Conservation (phyloP, 2,329 filamentous ascomycete genomes). For the Malbranchea zuffiana region DNA sequence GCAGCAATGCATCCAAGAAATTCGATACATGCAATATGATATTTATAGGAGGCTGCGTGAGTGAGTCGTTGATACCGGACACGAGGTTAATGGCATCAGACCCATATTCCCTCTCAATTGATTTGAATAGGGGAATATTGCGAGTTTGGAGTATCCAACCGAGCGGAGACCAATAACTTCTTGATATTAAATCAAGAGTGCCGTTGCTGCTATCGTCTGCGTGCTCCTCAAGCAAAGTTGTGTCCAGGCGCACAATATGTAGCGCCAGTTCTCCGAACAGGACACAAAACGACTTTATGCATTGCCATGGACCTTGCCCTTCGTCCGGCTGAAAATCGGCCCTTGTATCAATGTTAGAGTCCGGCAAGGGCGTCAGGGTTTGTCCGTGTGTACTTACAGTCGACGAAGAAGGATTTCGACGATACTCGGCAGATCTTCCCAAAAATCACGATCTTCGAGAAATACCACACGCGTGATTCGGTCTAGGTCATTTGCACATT, state of each 20-base stretch:
- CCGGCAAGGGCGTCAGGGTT: neutral
- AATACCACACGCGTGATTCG: constrained; percentile 27
- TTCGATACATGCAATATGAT: constrained; percentile 21
- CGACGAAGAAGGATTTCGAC: constrained; percentile 33
- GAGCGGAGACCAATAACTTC: constrained; percentile 26
- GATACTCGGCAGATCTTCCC: constrained; percentile 34
- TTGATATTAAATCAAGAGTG: constrained; percentile 24
- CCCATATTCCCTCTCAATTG: constrained; percentile 24
- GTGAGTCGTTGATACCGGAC: constrained; percentile 22
- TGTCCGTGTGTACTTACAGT: constrained; percentile 22
- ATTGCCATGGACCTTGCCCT: constrained; percentile 21
- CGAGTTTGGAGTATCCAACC: constrained; percentile 27
- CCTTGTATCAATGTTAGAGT: constrained; percentile 15
- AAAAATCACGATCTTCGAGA: constrained; percentile 34
- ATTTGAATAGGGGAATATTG: constrained; percentile 29
- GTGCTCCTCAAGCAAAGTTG: constrained; percentile 21
- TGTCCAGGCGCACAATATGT: constrained; percentile 34
- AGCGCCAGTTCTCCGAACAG: constrained; percentile 31
- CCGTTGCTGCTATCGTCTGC: constrained; percentile 21
- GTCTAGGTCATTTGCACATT: constrained; percentile 26
- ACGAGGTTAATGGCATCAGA: constrained; percentile 22
- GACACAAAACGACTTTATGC: constrained; percentile 34
- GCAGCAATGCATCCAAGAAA: constrained; percentile 21
- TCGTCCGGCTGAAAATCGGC: constrained; percentile 25
- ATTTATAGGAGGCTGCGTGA: constrained; percentile 21